phyloP scores from a whole-genome alignment of 2,329 filamentous ascomycete genomes.

The Colletotrichum lini region DNA sequence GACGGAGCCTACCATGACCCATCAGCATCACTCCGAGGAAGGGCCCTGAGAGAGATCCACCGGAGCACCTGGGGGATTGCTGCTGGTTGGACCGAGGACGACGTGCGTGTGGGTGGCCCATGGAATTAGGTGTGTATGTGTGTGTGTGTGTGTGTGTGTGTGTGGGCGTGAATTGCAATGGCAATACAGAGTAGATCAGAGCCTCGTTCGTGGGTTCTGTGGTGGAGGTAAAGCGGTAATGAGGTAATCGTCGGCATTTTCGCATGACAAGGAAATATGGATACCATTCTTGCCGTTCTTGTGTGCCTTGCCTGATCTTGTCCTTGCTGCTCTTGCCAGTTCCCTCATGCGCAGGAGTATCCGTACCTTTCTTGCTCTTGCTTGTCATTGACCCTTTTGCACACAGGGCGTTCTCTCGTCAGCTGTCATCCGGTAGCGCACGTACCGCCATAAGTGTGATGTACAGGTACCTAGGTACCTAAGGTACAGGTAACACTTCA shows the following conservation, averaged over 20 bases:
- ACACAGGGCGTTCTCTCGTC: neutral
- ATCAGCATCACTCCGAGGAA: slow-evolving; percentile 30
- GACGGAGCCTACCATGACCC: neutral
- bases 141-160: slow-evolving; percentile 19
- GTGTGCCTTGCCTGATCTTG: neutral
- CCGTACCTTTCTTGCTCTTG: slow-evolving; percentile 1
- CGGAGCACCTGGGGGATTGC: slow-evolving; percentile 20
- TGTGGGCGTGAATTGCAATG: slow-evolving; percentile 22
- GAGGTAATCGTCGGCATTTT: neutral
- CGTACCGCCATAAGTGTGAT: slow-evolving; percentile 3
- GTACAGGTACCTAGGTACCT: neutral
- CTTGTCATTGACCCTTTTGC: neutral
- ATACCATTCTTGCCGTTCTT: no score
- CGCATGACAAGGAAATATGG: no score
- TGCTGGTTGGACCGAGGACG: slow-evolving; percentile 20
- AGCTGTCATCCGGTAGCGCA: slow-evolving; percentile 2
- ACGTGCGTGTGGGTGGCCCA: neutral
- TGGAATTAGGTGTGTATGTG: neutral
- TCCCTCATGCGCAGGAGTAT: neutral
- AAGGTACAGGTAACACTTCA: neutral
- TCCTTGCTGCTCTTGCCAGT: neutral
- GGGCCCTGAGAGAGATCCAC: slow-evolving; percentile 25
- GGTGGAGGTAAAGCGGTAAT: slow-evolving; percentile 16
- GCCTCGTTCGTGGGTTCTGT: slow-evolving; percentile 4
- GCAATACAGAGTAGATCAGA: neutral